phyloP scores from a whole-genome alignment of 2,329 filamentous ascomycete genomes.

The Talaromyces sp. region DNA sequence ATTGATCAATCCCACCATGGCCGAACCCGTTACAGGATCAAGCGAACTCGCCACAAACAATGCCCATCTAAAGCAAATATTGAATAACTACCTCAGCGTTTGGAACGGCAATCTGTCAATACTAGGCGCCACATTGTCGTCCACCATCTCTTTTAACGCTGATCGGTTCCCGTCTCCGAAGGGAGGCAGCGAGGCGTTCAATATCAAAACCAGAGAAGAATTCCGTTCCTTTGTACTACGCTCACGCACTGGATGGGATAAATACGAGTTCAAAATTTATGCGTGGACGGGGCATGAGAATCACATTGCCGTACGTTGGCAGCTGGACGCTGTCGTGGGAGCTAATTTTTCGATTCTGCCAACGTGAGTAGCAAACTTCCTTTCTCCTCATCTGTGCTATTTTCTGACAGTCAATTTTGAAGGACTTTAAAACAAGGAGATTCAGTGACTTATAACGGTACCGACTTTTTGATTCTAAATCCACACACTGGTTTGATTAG shows the following conservation, averaged over 20 bases:
- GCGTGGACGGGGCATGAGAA: not conserved
- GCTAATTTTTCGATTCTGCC: not conserved
- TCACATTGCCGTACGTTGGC: not conserved
- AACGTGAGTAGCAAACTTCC: not conserved
- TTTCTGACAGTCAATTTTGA: not conserved
- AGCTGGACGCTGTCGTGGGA: not conserved
- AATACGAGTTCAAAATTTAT: not conserved
- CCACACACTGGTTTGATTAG: slow-evolving; percentile 6
- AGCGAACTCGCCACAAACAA: too few species aligned
- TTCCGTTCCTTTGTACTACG: slow-evolving; percentile 2
- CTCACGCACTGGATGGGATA: not conserved
- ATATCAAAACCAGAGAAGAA: slow-evolving; percentile 2
- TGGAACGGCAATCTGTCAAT: not conserved
- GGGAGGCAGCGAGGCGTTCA: not conserved
- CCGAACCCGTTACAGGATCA: not conserved
- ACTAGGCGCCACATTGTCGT: not conserved
- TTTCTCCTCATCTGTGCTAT: not conserved
- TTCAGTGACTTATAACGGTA: slow-evolving; percentile 10
- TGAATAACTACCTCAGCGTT: not conserved
- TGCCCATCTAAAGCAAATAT: not conserved
- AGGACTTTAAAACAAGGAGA: slow-evolving; percentile 2
- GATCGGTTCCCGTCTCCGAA: slow-evolving; percentile 7
- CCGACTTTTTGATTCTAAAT: slow-evolving; percentile 9
- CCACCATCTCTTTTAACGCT: not conserved
- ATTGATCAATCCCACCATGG: not conserved